Base-by-base conservation (phyloP, 169 alveolate genomes). In the Plasmodium inui region DNA sequence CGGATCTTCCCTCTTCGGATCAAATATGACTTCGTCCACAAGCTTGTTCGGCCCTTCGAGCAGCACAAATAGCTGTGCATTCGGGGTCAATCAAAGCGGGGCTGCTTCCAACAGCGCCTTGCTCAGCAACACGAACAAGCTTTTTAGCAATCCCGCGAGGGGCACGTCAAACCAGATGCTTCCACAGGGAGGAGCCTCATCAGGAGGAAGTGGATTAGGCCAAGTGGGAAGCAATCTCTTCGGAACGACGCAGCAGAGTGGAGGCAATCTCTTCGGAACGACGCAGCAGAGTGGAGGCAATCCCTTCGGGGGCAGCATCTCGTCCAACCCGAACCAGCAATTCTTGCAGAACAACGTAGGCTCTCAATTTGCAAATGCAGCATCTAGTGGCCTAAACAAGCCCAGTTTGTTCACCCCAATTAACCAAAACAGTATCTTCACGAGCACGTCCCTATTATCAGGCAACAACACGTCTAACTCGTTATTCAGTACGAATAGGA, bases 351-450 rank as follows among this genome's bases (percentile, higher is more conserved):
- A 50, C 61, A 74, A 28, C 44, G 30, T 2, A 32, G 44, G 82
- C 7, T 22, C 76, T 19, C 39, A 28, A 17, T 83, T 83, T 83
- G 32, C 37, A 32, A 34, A 8, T 57, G n/a, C 70, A 44, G 19
- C 72, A 8, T 34, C 46, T 34, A 46, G 37, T 67, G 46, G 17
- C 4, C 9, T 34, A 4, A 61, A 32, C 55, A 83, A 83, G 72
- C 82, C 91, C 34, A 83, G 44, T 28, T 32, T 83, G 1, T 83
- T 83, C 72, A 57, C 91, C 71, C 72, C 82, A 28, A 41, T 34
- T n/a, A 83, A 32, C 73, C 91, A 83, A 34, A 83, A 67, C 32
- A 83, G 71, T 44, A 8, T 32, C 9, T 83, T 83, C 46, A 17
- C 61, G 7, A 50, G 3, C 17, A 50, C 61, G 26, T 57, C 70